Evolutionary conservation across 805 yeast species (phyloP).

Genomic region (Grigorovia yakushimaensis): DNA sequence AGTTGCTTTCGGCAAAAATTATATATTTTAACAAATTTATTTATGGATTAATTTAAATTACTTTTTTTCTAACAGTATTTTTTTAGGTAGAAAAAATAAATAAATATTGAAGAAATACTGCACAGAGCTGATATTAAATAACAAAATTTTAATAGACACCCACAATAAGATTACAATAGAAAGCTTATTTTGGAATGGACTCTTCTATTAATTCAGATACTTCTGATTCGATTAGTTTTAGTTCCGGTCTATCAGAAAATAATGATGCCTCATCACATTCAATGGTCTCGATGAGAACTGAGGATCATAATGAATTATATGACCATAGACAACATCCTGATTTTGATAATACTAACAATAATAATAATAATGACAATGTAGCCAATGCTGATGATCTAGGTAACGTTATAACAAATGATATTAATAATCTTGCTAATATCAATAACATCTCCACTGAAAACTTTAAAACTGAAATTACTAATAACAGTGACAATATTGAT

Average conservation of each 20-base stretch:
- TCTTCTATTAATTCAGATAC: slow-evolving; percentile 5
- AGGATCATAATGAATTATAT: slow-evolving; percentile 31
- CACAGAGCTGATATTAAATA: background rate
- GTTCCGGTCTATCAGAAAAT: slow-evolving; percentile 15
- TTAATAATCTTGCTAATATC: background rate
- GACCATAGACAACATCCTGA: slow-evolving; percentile 43
- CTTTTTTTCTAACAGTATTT: background rate
- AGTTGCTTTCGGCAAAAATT: background rate
- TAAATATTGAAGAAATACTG: background rate
- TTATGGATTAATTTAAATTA: background rate
- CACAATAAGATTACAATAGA: background rate
- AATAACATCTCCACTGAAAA: background rate
- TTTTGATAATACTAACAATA: slow-evolving; percentile 24
- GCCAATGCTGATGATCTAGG: background rate
- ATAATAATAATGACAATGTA: slow-evolving; percentile 4
- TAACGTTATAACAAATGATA: background rate
- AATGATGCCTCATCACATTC: slow-evolving; percentile 20
- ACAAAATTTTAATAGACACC: background rate
- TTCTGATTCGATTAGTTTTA: slow-evolving; percentile 1
- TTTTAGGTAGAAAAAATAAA: background rate
- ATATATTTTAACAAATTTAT: too few species aligned
- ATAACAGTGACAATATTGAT: slow-evolving; percentile 1
- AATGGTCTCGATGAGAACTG: slow-evolving; percentile 31
- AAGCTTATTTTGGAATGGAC: background rate
- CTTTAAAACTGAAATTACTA: background rate